Evolutionary conservation across 2,329 filamentous ascomycete species (phyloP), one percentile per base, ranked within the genome.

Genomic region (Sporothrix pseudoabietina): DNA sequence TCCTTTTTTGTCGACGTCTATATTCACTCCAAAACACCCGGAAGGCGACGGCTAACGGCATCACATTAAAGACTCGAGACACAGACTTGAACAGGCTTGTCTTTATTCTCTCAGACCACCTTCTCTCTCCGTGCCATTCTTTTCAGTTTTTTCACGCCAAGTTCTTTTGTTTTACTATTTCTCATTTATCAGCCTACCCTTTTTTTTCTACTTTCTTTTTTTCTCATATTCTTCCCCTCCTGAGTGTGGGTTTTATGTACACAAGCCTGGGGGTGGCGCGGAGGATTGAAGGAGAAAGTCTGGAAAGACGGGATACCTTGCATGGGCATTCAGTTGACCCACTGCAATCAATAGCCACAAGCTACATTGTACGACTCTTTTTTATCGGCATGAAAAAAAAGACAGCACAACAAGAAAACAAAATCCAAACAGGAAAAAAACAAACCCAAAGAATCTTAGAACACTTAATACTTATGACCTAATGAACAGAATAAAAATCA

Each of bases 361-460:
- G 41, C 41, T 49, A 49, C 41, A 30, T 68, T 68, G 65, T 69
- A 69, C 14, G 52, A 7, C 16, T 35, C 19, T 32, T 54, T 32
- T 54, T 47, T 41, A 39, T 44, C 16, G 22, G 39, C 41, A 69
- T 35, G 30, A 69, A 54, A 69, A 26, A 39, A 30, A 49, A 6
- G 6, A 35, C 30, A 54, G 44, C 44, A 19, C 44, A 49, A 49
- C 44, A 49, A 49, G 14, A 44, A 69, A 54, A 54, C 7, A 30
- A 68, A 68, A 68, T 35, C 26, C 44, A 52, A 52, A 35, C 65
- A 68, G 44, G 44, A 52, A 32, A 68, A 52, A 32, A 68, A 52
- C 35, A 35, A 35, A 32, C 44, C 7, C 26, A 47, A 26, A 44
- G 14, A 26, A 26, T 10, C 10, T 44, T 65, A 41, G 59, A 65